Evolutionary conservation across 495 filamentous ascomycete species (phyloP), one percentile per base, ranked within the genome.

Genomic region (Penicillium lividum): DNA sequence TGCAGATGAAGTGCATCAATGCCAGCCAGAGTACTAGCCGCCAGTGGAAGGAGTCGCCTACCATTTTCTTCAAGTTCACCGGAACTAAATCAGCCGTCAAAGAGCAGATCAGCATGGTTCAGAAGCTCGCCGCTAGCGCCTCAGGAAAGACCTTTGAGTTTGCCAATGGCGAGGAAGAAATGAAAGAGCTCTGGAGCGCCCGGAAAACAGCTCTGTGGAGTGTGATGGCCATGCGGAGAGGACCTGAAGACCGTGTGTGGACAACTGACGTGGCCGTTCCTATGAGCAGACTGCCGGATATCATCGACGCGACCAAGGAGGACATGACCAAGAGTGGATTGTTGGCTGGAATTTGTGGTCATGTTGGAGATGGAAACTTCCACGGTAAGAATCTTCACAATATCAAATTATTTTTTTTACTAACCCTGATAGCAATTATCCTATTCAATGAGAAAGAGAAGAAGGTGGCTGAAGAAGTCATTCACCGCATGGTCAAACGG

Each of bases 331-430:
- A 77, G 61, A 83, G 79, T 53, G 82, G 80, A 1, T 60, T 88
- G 18, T 64, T 84, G 51, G 85, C 81, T 11, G 78, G 77, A 30
- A 88, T 86, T 51, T 83, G 86, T 50, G 85, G 85, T n/a, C 85
- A 88, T 70, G 84, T 87, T 16, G 85, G 85, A 13, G 85, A 88
- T 73, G 85, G 85, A 13, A 87, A 87, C 63, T 86, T 87, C 60
- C 84, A 86, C 56, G 72, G 82, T 84, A 70, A 73, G 73, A 42
- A n/a, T 4, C 16, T 5, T 27, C 52, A 33, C 44, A 16, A 5
- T 15, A 15, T 7, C 15, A 34, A 22, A 22, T 22, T 22, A 22
- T 22, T 22, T 22, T 22, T 22, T 22, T 22, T 22, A 22, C 22
- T 22, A 22, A 22, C 22, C 22, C 22, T 22, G 22, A 22, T 22